A percentile compares a stretch with the other conserved stretches of the same genome.
Evolutionary conservation across 2,329 filamentous ascomycete genomes (phyloP).

Genomic region (Aureobasidium sp.): DNA sequence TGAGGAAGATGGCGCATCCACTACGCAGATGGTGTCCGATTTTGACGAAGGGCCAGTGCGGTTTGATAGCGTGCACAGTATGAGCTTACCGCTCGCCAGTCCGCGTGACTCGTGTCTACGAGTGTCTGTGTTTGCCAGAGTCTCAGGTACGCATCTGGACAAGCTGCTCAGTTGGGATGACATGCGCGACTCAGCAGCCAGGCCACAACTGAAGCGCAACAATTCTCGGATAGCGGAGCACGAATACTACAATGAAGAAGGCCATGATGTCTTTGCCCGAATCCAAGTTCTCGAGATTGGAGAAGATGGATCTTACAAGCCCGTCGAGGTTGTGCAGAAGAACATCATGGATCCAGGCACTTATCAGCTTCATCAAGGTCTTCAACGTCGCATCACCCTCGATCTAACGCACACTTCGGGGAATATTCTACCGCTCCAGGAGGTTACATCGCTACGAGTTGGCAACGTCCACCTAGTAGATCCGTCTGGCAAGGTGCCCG

Average conservation of each 20-base stretch:
- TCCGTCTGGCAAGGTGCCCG: slow-evolving; percentile 72
- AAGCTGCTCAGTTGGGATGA: slow-evolving; percentile 98
- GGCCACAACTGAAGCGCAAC: slow-evolving; percentile 48
- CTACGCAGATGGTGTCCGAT: slow-evolving; percentile 85
- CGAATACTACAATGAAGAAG: slow-evolving; percentile 87
- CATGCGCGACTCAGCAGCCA: slow-evolving; percentile 68
- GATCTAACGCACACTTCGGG: slow-evolving; percentile 88
- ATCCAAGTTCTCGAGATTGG: slow-evolving; percentile 86
- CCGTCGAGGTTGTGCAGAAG: slow-evolving; percentile 85
- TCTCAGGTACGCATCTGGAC: slow-evolving; percentile 89
- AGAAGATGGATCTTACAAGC: slow-evolving; percentile 81
- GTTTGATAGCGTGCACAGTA: slow-evolving; percentile 97
- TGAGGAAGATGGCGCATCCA: slow-evolving; percentile 77
- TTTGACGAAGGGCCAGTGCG: slow-evolving; percentile 89
- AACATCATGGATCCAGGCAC: slow-evolving; percentile 78
- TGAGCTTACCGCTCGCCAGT: slow-evolving; percentile 80
- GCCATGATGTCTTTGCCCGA: slow-evolving; percentile 83
- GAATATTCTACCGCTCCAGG: slow-evolving; percentile 79
- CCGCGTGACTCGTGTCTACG: slow-evolving; percentile 67
- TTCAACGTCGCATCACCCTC: slow-evolving; percentile 81
- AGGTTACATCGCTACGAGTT: slow-evolving; percentile 66
- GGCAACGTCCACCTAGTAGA: slow-evolving; percentile 79
- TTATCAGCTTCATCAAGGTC: slow-evolving; percentile 89
- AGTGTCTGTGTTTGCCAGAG: slow-evolving; percentile 83
- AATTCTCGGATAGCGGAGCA: slow-evolving; percentile 72